Conservation (phyloP, 305 asterid genomes). For the Nicotiana rustica region DNA sequence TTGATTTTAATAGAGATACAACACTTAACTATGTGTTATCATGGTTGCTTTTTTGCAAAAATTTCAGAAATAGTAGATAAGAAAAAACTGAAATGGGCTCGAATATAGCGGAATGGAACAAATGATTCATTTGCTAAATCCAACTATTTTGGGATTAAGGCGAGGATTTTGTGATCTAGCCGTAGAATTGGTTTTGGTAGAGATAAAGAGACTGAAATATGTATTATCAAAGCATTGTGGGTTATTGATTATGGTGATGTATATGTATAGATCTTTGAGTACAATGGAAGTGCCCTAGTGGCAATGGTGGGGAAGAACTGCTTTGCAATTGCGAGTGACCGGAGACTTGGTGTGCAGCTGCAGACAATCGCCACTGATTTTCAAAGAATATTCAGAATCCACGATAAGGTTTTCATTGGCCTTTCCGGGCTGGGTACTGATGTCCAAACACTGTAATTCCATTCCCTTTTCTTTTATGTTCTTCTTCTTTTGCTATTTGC, state of each 20-base stretch:
- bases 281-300: constrained; percentile 92
- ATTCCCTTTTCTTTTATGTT: neutral
- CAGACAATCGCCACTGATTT: constrained; percentile 88
- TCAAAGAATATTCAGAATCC: constrained; percentile 73
- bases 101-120: neutral
- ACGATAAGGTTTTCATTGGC: constrained; percentile 80
- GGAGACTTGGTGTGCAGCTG: constrained; percentile 85
- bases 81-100: neutral
- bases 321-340: constrained; percentile 90
- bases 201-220: neutral
- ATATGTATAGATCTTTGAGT: constrained; percentile 72
- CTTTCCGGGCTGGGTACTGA: constrained; percentile 86
- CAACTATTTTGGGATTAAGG: neutral
- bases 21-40: neutral
- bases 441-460: constrained; percentile 72
- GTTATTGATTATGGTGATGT: neutral
- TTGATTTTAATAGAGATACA: neutral
- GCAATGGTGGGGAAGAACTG: constrained; percentile 98
- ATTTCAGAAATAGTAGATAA: neutral
- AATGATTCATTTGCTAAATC: neutral
- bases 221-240: neutral
- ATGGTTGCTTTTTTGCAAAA: neutral
- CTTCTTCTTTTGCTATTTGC: neutral
- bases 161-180: neutral
- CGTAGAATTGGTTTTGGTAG: neutral